These are phyloP conservation scores for Curvularia spicifera DNA, from an alignment of 2,329 filamentous ascomycete genomes.

Conservation along the genomic window DNA sequence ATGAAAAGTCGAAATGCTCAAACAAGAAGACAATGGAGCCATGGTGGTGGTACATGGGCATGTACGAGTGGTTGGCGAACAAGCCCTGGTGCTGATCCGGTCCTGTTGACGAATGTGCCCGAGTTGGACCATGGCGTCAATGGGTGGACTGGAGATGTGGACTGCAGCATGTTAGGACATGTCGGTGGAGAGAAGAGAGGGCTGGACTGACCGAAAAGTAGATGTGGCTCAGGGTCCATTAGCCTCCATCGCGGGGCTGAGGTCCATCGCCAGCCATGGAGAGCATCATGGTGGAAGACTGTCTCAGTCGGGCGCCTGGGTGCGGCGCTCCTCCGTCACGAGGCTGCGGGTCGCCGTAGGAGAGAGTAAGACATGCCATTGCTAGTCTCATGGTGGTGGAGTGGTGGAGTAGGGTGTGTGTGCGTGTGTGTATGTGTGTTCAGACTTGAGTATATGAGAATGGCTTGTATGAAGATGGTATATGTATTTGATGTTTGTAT, in stretches of 20 bases:
- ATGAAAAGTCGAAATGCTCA: not conserved
- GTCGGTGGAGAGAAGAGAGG: not conserved
- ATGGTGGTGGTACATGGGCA: conserved; percentile 8
- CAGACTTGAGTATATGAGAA: conserved; percentile 18
- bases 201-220: conserved; percentile 17
- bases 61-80: conserved; percentile 3
- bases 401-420: not conserved
- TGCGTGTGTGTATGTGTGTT: conserved; percentile 18
- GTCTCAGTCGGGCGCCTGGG: conserved; percentile 25
- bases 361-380: conserved; percentile 15
- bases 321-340: conserved; percentile 45
- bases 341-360: conserved; percentile 33
- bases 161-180: conserved; percentile 22
- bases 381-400: conserved; percentile 26
- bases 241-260: conserved; percentile 43
- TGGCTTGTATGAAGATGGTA: conserved; percentile 18
- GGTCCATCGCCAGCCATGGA: conserved; percentile 26
- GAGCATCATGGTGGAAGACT: conserved; percentile 26
- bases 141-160: not conserved
- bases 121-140: not conserved
- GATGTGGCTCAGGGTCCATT: conserved; percentile 12
- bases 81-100: conserved; percentile 3
- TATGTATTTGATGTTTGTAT: conserved; percentile 18
- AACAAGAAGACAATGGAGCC: conserved; percentile 1
- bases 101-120: not conserved